Evolutionary conservation across 2,329 filamentous ascomycete genomes (phyloP), one percentile per base, ranked within the genome.

Genomic region (Talaromyces rugulosus): DNA sequence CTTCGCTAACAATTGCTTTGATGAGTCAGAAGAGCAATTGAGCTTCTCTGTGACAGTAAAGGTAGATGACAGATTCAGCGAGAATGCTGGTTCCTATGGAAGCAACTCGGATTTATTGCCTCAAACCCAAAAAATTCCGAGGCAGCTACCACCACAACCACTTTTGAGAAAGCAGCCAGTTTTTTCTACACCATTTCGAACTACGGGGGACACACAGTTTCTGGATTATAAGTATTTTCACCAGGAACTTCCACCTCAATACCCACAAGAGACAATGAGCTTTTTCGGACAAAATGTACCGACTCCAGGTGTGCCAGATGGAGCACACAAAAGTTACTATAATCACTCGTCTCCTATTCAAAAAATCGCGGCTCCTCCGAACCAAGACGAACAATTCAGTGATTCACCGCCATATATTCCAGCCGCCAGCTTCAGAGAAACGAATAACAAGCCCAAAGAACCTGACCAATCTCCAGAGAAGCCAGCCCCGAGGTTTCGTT

Each of bases 91-190:
- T 12, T 59, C 51, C 33, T 44, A 34, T 23, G 40, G 31, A 30
- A 59, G 51, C 6, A 34, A 57, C 53, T 57, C 52, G 36, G 56
- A 62, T 28, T 36, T 54, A 11, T 42, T 62, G 44, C 57, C 61
- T 16, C 42, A 56, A n/a, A 57, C 52, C 4, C 51, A 62, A 6
- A 59, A 62, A 44, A 62, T 62, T 7, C 5, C 16, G n/a, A 59
- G 61, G 30, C 53, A 53, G 5, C 27, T 62, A 9, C 57, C 33
- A 27, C 40, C 40, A 18, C 61, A 52, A 40, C 44, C 55, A 14
- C 6, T 51, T 33, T 33, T 12, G 30, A 53, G 5, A 1, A 51
- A 51, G 36, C 6, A 50, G 40, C 40, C 36, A 6, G 12, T 9
- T 23, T 31, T 33, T 42, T 42, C 33, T 14, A 58, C 56, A 4